Base-by-base conservation (phyloP, 2,329 filamentous ascomycete genomes). In the Ambrosiella xylebori region DNA sequence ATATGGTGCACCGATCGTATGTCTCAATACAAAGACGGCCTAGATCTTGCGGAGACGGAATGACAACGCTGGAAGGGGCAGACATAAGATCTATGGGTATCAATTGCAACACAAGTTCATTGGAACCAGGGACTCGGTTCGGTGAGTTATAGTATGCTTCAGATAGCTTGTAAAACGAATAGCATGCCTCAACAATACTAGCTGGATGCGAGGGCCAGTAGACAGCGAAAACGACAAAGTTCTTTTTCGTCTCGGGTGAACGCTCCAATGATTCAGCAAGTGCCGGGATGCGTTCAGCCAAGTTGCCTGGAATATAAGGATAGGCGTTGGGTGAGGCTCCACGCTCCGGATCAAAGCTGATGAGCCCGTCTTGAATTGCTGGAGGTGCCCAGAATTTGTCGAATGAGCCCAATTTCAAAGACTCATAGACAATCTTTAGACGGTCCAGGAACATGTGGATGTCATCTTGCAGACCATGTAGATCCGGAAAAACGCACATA, bases 151-250 rank as follows among this genome's bases (percentile, higher is more conserved):
- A 49, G 52, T 76, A 76, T 2, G 71, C 68, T 61, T 86, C 81
- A 63, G 84, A 86, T 4, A 91, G 78, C 44, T 79, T 74, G 67
- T 86, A 83, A 66, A 91, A 91, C 9, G 84, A 81, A 9, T 80
- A 76, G 65, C 86, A 91, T 1, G 87, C 78, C 61, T 88, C 82
- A 12, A 85, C 76, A 65, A 87, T 71, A 58, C 82, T 78, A 3
- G 75, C 73, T 1, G 80, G 74, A 51, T 78, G 75, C 13, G 78
- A 74, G 2, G 85, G 81, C 0, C 81, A 80, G 67, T 90, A 87
- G 41, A 90, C 72, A 64, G 89, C 82, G 66, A 87, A 91, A 13
- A 93, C 74, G 13, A 93, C 85, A 60, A 88, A 77, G 63, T 84
- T 88, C 60, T 76, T 76, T 47, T 75, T 71, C 36, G 72, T 69